A percentile compares a stretch with the other conserved stretches of the same genome.
phyloP scores from a whole-genome alignment of 1,284 basidiomycete species.

The Ceratobasidium sp. region DNA sequence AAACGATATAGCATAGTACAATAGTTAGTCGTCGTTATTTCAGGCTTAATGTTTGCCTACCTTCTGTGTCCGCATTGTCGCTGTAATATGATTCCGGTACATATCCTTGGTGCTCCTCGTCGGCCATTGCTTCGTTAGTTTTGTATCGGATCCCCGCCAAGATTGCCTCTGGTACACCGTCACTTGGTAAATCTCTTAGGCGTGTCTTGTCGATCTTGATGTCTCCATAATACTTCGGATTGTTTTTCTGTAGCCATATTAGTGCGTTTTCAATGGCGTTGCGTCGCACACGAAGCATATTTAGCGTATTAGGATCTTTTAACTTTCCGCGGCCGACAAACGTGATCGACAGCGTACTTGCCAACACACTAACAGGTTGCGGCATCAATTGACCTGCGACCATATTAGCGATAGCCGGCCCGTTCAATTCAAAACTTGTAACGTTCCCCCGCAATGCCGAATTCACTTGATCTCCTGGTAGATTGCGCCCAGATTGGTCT shows the following conservation, averaged over 20 bases:
- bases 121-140: not conserved
- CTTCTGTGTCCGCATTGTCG: not conserved
- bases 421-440: slow-evolving; percentile 55
- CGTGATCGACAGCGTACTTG: slow-evolving; percentile 56
- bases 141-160: slow-evolving; percentile 14
- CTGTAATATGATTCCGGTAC: not conserved
- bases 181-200: slow-evolving; percentile 34
- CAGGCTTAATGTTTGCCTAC: not conserved
- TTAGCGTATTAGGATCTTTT: slow-evolving; percentile 52
- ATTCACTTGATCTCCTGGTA: slow-evolving; percentile 50
- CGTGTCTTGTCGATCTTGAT: slow-evolving; percentile 16
- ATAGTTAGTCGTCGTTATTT: not conserved
- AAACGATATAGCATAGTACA: too few species aligned
- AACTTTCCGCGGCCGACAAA: slow-evolving; percentile 56
- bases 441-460: slow-evolving; percentile 58
- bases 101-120: slow-evolving; percentile 30
- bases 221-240: slow-evolving; percentile 29
- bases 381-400: slow-evolving; percentile 57
- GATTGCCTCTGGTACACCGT: slow-evolving; percentile 44
- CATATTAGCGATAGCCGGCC: slow-evolving; percentile 54
- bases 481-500: slow-evolving; percentile 47
- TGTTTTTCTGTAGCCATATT: slow-evolving; percentile 42
- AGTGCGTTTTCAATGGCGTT: slow-evolving; percentile 51
- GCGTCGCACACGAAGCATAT: slow-evolving; percentile 54
- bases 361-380: slow-evolving; percentile 53